Conservation (phyloP, 768 basidiomycete genomes). For the Leccinellum luteum region DNA sequence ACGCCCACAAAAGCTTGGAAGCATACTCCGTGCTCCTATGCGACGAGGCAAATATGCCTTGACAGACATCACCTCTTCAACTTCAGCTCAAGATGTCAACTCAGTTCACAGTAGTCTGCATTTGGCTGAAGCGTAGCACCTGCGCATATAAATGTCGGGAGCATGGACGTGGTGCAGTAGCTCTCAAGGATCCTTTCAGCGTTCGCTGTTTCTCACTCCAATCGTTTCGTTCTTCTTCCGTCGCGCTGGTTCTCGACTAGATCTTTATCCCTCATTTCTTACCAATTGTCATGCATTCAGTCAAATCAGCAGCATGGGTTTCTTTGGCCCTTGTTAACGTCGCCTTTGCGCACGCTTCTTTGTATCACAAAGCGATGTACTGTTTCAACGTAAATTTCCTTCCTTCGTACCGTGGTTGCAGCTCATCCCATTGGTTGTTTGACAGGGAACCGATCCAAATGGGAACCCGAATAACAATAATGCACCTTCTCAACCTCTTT, state of each 20-base stretch:
- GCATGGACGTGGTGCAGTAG: background rate
- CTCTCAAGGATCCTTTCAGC: background rate
- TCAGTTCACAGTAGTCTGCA: background rate
- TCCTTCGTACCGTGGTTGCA: background rate
- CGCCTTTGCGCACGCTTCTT: slow-evolving; percentile 1
- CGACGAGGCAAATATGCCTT: background rate
- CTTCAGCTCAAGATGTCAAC: background rate
- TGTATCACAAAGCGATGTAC: slow-evolving; percentile 1
- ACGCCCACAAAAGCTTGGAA: background rate
- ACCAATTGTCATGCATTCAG: slow-evolving; percentile 2
- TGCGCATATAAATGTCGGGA: slow-evolving; percentile 5
- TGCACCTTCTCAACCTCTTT: background rate
- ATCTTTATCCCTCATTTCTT: background rate
- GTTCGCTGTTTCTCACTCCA: background rate
- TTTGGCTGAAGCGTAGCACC: background rate
- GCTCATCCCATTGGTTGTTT: background rate
- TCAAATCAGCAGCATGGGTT: background rate
- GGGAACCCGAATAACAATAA: background rate
- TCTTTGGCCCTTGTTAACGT: slow-evolving; percentile 12
- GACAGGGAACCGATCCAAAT: background rate
- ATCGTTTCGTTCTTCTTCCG: background rate
- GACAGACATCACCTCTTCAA: background rate
- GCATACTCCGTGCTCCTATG: background rate
- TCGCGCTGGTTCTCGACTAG: slow-evolving; percentile 10
- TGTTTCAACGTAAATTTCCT: slow-evolving; percentile 3